Evolutionary conservation across 495 filamentous ascomycete species (phyloP).

Genomic region (Jackrogersella minutella): DNA sequence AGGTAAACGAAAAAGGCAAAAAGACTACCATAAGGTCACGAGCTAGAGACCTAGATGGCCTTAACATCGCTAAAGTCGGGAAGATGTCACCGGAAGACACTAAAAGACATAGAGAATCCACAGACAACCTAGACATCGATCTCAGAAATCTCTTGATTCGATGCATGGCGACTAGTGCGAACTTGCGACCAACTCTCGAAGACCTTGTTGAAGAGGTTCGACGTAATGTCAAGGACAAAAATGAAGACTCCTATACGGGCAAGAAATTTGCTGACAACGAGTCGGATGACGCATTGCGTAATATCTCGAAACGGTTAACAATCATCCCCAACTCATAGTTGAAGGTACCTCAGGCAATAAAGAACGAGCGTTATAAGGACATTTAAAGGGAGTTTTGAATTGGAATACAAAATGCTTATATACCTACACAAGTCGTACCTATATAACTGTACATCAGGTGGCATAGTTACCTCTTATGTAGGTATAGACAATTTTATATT

Average conservation of each 20-base stretch:
- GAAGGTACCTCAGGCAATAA: not conserved
- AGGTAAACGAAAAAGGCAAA: constrained; percentile 3
- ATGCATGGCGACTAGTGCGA: constrained; percentile 12
- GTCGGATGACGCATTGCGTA: constrained; percentile 10
- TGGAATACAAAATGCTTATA: too few relatives aligned
- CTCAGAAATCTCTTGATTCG: constrained; percentile 25
- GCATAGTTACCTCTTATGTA: too few relatives aligned
- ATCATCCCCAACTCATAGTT: not conserved
- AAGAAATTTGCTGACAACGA: constrained; percentile 29
- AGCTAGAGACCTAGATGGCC: constrained; percentile 31
- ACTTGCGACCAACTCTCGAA: constrained; percentile 23
- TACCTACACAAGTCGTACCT: too few relatives aligned
- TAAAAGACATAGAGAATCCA: constrained; percentile 1
- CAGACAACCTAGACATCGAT: constrained; percentile 32
- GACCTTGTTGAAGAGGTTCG: constrained; percentile 24
- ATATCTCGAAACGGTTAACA: not conserved
- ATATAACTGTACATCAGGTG: too few relatives aligned
- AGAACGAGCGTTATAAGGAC: too few relatives aligned
- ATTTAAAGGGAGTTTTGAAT: too few relatives aligned
- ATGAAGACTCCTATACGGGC: not conserved
- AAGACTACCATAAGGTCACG: constrained; percentile 13
- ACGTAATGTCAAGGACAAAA: constrained; percentile 19
- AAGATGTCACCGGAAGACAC: not conserved
- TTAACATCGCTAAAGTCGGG: constrained; percentile 17
- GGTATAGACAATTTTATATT: too few relatives aligned